Conservation (phyloP, 192 early-diverging fungal species). For the Podila epigama region DNA sequence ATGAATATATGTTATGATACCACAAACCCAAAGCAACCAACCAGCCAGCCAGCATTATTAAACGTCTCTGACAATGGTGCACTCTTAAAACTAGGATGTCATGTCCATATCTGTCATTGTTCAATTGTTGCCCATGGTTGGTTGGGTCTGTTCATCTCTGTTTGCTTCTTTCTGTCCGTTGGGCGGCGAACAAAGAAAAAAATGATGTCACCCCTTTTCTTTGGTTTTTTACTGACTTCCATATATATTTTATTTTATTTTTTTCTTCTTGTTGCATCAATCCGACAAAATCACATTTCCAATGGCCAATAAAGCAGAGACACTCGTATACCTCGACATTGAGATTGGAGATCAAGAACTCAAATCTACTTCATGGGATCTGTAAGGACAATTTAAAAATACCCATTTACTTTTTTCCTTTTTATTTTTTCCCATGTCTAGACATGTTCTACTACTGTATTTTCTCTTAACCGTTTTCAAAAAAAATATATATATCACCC, state of each 20-base stretch:
- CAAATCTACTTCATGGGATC: conserved; percentile 43
- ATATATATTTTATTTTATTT: neutral
- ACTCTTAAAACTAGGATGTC: no score
- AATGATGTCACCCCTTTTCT: no score
- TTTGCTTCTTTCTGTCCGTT: no score
- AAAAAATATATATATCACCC: neutral
- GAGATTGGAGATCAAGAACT: conserved; percentile 43
- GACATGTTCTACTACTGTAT: neutral
- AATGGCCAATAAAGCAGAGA: neutral
- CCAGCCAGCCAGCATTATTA: no score
- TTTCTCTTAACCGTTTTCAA: neutral
- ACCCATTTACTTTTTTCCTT: neutral
- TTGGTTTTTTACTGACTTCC: no score
- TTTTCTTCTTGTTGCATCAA: neutral
- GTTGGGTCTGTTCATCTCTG: no score
- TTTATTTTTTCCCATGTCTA: neutral
- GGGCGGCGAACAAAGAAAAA: no score
- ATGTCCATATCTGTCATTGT: no score
- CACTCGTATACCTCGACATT: conserved; percentile 46
- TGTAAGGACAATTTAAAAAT: conserved; percentile 23
- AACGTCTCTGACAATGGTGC: no score
- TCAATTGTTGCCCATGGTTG: no score
- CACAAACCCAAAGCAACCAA: no score
- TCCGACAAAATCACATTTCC: neutral
- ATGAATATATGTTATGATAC: no score